Conservation (phyloP, 225 moss, liverwort and hornwort species). For the Straminergon stramineum region DNA sequence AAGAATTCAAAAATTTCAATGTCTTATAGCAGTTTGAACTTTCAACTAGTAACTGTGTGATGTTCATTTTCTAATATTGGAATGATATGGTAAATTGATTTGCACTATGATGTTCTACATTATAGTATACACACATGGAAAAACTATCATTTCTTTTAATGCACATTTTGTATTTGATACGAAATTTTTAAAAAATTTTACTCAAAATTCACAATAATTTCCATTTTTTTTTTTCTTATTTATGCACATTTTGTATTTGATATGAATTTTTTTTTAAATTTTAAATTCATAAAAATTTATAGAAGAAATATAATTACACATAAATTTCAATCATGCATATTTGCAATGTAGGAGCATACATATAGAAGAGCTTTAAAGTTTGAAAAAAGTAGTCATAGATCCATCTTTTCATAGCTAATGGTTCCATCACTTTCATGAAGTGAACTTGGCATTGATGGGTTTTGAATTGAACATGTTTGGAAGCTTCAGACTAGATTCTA, state of each 20-base stretch:
- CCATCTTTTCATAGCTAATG: not conserved
- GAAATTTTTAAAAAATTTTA: too few species aligned
- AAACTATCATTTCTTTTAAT: too few species aligned
- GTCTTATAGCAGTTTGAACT: not conserved
- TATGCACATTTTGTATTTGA: too few species aligned
- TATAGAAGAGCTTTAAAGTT: too few species aligned
- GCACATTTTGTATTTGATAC: too few species aligned
- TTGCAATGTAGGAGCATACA: not conserved
- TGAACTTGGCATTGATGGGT: not conserved
- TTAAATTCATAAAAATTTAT: too few species aligned
- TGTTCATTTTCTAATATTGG: not conserved
- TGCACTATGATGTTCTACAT: not conserved
- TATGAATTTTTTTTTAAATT: too few species aligned
- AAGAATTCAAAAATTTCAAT: not conserved
- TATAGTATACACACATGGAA: not conserved
- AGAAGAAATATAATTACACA: too few species aligned
- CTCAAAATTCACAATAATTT: not conserved
- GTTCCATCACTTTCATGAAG: not conserved
- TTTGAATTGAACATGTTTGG: not conserved
- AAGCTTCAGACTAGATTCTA: not conserved
- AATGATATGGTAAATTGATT: not conserved
- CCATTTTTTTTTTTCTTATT: too few species aligned
- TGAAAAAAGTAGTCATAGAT: not conserved
- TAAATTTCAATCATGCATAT: not conserved
- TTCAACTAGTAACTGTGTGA: accelerated